Base-by-base conservation (phyloP, 257 asterid species). In the Echium plantagineum region DNA sequence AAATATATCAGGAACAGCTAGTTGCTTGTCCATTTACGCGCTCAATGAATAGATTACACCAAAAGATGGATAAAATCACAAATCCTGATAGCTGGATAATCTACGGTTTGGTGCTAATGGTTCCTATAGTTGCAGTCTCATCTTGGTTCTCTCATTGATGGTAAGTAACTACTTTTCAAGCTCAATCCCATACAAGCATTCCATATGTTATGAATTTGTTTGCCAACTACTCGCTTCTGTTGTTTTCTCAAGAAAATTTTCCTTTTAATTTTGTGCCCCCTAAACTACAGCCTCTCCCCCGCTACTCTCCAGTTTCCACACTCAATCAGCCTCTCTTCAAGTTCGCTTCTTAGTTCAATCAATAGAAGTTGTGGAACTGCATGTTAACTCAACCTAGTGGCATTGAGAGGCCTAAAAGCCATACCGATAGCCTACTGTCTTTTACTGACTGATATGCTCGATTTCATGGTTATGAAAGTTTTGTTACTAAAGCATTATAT, bases 21-120 rank as follows among this genome's bases (percentile, higher is more conserved):
- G 73, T 54, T 47, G 60, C 58, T 61, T 85, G 94, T 75, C 97
- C 97, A 53, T 78, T 82, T 67, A 81, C 94, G n/a, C 82, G 65
- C 21, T 70, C 77, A 57, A 76, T 83, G 88, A 75, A 69, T 71
- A 63, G 74, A 22, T 35, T 85, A 66, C 69, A 77, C 60, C 80
- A 52, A 31, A 77, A 68, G 67, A 21, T 89, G 73, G 90, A 71
- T 63, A 74, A 77, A 64, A 52, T 70, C 64, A 64, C 74, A 62
- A 75, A 74, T 68, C 31, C 72, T 28, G 94, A 87, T 83, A 58
- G 66, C 66, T 67, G 79, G 67, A 86, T 86, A 79, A 78, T 78
- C 77, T 85, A 72, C 68, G 94, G 94, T 64, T 72, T 91, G 69
- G 52, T 68, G 54, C 68, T 84, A 69, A 77, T 82, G 90, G 66